phyloP scores from a whole-genome alignment of 1,139 yeast species.

The Geotrichum macrosporum region DNA sequence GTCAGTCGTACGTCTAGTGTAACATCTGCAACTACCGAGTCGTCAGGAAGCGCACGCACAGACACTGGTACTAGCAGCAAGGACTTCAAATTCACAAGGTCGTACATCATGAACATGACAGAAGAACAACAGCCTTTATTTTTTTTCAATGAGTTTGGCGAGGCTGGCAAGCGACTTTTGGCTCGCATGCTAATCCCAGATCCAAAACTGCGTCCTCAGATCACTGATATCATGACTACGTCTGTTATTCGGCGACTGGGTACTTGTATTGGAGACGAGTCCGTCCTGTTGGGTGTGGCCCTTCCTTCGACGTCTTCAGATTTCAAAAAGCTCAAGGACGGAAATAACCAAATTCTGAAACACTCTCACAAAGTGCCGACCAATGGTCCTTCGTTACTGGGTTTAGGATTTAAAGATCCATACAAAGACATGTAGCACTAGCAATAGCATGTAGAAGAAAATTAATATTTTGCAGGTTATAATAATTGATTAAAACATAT shows the following conservation, averaged over 20 bases:
- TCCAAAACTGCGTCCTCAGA: slow-evolving; percentile 66
- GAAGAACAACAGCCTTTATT: slow-evolving; percentile 62
- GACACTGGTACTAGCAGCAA: slow-evolving; percentile 2
- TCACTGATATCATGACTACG: slow-evolving; percentile 53
- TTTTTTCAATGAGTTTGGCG: slow-evolving; percentile 38
- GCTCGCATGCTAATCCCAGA: slow-evolving; percentile 62
- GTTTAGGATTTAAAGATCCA: slow-evolving; percentile 19
- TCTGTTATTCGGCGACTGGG: slow-evolving; percentile 10
- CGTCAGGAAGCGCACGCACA: not conserved
- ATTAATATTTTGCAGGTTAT: not conserved
- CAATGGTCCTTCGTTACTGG: slow-evolving; percentile 18
- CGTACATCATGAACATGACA: slow-evolving; percentile 17
- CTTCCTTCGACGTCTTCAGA: slow-evolving; percentile 9
- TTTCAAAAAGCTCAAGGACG: slow-evolving; percentile 13
- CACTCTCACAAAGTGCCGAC: slow-evolving; percentile 16
- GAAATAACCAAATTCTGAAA: slow-evolving; percentile 12
- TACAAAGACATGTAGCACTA: slow-evolving; percentile 16
- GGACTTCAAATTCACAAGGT: slow-evolving; percentile 8
- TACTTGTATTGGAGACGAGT: slow-evolving; percentile 14
- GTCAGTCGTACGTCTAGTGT: slow-evolving; percentile 13
- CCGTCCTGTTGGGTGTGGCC: not conserved
- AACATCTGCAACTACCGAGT: slow-evolving; percentile 13
- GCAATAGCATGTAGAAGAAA: too few species aligned
- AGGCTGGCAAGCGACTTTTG: slow-evolving; percentile 29
- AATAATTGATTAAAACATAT: too few species aligned